Conservation (phyloP, 2,329 filamentous ascomycete genomes). For the Trichoderma semiorbis region DNA sequence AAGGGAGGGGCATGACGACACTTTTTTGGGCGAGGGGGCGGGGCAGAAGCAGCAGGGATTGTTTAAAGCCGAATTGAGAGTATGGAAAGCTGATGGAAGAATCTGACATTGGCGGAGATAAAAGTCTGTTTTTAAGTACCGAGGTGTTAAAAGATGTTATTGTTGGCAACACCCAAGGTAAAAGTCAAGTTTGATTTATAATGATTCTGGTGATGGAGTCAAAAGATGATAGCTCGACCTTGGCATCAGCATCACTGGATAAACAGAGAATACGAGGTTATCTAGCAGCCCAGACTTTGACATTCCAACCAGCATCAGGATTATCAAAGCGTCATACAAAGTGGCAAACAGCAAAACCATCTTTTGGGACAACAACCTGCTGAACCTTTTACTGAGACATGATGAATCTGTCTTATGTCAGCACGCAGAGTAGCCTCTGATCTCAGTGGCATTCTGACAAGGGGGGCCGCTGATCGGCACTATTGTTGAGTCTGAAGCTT, state of each 20-base stretch:
- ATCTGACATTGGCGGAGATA: neutral
- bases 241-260: neutral
- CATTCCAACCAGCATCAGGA: neutral
- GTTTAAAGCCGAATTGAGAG: neutral
- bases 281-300: neutral
- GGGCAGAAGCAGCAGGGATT: neutral
- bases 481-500: neutral
- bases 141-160: neutral
- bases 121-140: neutral
- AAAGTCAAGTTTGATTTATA: neutral
- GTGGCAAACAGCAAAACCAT: neutral
- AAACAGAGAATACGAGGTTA: neutral
- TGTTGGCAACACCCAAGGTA: neutral
- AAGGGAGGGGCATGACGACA: constrained; percentile 7
- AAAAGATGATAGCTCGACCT: neutral
- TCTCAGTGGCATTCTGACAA: constrained; percentile 5
- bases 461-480: neutral
- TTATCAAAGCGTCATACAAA: neutral
- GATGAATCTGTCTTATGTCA: constrained; percentile 9
- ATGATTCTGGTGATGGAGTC: neutral
- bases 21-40: neutral
- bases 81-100: neutral
- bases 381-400: neutral
- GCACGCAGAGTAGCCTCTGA: neutral
- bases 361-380: neutral